Evolutionary conservation across 2,329 filamentous ascomycete species (phyloP), one percentile per base, ranked within the genome.

Genomic region (Botrytis squamosa): DNA sequence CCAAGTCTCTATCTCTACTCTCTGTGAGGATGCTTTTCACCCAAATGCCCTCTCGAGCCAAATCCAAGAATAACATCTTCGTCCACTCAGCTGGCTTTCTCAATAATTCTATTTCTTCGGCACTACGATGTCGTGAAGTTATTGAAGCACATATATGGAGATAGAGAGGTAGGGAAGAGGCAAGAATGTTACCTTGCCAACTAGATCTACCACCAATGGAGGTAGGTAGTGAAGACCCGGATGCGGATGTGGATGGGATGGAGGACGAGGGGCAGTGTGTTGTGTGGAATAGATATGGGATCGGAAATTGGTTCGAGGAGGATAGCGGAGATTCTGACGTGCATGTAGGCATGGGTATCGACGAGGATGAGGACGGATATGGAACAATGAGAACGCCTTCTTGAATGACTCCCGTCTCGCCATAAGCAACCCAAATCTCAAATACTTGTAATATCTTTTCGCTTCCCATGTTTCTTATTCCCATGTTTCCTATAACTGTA

Each of bases 121-220:
- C 16, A 33, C 66, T 57, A 42, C 33, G 14, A 22, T 69, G 66
- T 0, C 33, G 49, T 33, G 33, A 29, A 20, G 33, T 69, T 36
- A 42, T 49, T 14, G 66, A 40, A 38, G 66, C 46, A n/a, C 66
- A 69, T 42, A 69, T 57, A 5, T 55, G 66, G 29, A 69, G 49
- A 8, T 69, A 69, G n/a, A 57, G 33, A 18, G 66, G 66, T 36
- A 69, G 44, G 55, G 66, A 57, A 29, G 66, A 57, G 46, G 66
- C 33, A 36, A 69, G 66, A 36, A 69, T 69, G 22, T 38, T 69
- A 25, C 66, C 66, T 69, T 69, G 66, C 66, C 66, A 69, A 14
- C 29, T 57, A 49, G 66, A 69, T 52, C 40, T 42, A 40, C 66
- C 36, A 5, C 52, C 49, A 25, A 69, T 57, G 9, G 44, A n/a